phyloP scores from a whole-genome alignment of 768 basidiomycete genomes.

The Asterophora lycoperdoides region DNA sequence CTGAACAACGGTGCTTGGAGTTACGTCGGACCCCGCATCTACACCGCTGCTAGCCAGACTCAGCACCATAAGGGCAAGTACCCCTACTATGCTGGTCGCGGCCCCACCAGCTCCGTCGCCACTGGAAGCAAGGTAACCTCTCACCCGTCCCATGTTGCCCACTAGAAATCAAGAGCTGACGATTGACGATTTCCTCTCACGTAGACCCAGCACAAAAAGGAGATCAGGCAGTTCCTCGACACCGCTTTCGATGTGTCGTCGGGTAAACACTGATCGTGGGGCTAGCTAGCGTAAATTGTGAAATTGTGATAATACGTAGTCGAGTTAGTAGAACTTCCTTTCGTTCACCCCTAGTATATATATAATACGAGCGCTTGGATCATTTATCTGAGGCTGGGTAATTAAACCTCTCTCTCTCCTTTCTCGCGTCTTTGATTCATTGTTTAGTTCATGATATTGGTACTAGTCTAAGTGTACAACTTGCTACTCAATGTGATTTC shows the following conservation, averaged over 20 bases:
- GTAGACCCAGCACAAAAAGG: conserved; percentile 83
- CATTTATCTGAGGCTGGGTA: too few species aligned
- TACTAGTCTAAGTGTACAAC: too few species aligned
- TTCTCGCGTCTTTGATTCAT: too few species aligned
- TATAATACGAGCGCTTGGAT: too few species aligned
- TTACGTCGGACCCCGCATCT: conserved; percentile 89
- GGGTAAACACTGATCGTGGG: conserved; percentile 2
- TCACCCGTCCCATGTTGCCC: neutral
- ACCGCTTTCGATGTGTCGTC: conserved; percentile 47
- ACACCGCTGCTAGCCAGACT: conserved; percentile 89
- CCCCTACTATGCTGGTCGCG: conserved; percentile 87
- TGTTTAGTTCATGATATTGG: too few species aligned
- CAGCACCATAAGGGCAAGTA: conserved; percentile 89
- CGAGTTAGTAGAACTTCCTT: too few species aligned
- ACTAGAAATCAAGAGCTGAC: conserved; percentile 9
- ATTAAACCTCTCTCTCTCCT: too few species aligned
- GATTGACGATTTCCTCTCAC: conserved; percentile 9
- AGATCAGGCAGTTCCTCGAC: conserved; percentile 72
- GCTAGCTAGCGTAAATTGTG: too few species aligned
- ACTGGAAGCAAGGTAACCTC: conserved; percentile 82
- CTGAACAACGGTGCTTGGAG: conserved; percentile 98
- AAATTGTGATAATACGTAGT: too few species aligned
- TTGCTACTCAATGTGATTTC: too few species aligned
- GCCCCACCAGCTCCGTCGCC: conserved; percentile 87
- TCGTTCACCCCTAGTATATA: too few species aligned